Percentiles rank a stretch among this genome's conserved stretches.
These are phyloP conservation scores for Linanthus parryae DNA, from an alignment of 148 eudicot genomes.

Conservation along the genomic window DNA sequence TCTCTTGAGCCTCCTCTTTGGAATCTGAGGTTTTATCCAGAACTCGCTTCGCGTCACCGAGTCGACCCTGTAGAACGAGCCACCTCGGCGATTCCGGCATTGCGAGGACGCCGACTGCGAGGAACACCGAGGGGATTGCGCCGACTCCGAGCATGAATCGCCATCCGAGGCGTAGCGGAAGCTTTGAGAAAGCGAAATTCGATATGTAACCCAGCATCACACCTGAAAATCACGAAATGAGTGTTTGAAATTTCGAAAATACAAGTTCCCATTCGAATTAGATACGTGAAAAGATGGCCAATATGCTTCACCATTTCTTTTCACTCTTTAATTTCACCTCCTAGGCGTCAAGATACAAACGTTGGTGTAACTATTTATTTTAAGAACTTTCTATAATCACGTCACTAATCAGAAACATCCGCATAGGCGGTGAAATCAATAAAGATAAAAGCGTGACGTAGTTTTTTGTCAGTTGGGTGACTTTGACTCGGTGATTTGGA, in stretches of 20 bases:
- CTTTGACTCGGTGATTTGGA: no score
- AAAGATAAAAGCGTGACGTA: no score
- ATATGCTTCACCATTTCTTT: no score
- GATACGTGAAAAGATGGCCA: no score
- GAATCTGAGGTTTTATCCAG: constrained; percentile 50
- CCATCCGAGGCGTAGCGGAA: constrained; percentile 54
- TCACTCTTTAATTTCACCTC: no score
- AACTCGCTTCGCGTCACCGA: constrained; percentile 56
- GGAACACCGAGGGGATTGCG: constrained; percentile 51
- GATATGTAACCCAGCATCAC: constrained; percentile 65
- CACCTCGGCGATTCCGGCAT: constrained; percentile 89
- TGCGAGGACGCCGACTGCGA: constrained; percentile 48
- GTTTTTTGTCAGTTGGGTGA: no score
- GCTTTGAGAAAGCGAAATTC: constrained; percentile 50
- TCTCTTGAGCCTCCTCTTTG: constrained; percentile 37
- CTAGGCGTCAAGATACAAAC: no score
- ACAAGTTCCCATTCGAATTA: no score
- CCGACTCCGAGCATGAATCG: constrained; percentile 77
- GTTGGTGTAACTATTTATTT: no score
- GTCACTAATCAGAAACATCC: no score
- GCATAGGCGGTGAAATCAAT: not conserved
- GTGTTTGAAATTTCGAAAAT: no score
- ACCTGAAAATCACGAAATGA: constrained; percentile 12
- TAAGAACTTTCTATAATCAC: no score
- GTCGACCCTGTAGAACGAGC: constrained; percentile 79